phyloP scores from a whole-genome alignment of 495 filamentous ascomycete species.

The Xylaria palmicola region DNA sequence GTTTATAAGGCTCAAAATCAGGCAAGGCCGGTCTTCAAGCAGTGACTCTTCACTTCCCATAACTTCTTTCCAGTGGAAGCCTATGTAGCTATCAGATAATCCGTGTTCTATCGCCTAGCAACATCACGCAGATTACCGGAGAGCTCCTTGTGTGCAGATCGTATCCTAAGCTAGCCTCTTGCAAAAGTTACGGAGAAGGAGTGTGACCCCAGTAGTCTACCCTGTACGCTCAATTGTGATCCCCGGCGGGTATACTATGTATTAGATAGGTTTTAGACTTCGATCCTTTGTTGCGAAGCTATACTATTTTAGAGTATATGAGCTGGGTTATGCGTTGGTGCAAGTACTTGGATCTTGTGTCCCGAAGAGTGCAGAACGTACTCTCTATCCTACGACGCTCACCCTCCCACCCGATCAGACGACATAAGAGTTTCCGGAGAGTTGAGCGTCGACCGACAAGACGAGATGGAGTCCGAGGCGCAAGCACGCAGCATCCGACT shows the following conservation, averaged over 20 bases:
- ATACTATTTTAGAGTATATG: neutral
- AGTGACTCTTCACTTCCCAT: neutral
- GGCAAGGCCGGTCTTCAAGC: neutral
- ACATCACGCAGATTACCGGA: constrained; percentile 7
- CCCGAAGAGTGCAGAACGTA: neutral
- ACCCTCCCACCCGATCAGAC: neutral
- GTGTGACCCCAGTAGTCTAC: neutral
- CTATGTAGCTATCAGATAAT: neutral
- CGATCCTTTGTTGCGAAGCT: neutral
- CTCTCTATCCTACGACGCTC: neutral
- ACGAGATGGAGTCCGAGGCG: constrained; percentile 18
- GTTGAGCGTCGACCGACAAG: neutral
- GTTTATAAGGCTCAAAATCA: neutral
- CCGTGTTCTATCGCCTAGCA: neutral
- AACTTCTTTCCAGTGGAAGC: neutral
- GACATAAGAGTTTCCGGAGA: neutral
- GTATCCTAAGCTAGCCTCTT: neutral
- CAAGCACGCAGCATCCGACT: constrained; percentile 16
- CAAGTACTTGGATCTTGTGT: neutral
- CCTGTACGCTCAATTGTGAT: neutral
- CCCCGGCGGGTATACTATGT: too few relatives aligned
- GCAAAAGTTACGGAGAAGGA: constrained; percentile 4
- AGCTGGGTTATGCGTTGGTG: neutral
- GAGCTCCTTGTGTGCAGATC: neutral
- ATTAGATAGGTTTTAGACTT: neutral